phyloP scores from a whole-genome alignment of 768 basidiomycete genomes.

The Agrocybe pediades region DNA sequence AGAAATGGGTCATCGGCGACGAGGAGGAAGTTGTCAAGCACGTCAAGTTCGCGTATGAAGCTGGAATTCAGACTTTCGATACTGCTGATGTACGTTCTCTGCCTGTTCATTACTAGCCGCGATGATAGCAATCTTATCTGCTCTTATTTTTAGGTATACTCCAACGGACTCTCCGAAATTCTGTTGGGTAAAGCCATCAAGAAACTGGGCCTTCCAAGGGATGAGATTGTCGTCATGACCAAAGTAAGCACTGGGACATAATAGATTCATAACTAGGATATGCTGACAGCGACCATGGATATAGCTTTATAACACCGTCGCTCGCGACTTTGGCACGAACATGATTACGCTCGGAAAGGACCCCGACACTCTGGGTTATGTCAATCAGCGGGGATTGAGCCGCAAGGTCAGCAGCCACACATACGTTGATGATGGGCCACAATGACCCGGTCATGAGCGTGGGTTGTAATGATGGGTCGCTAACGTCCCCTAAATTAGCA shows the following conservation, averaged over 20 bases:
- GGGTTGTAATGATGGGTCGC: background rate
- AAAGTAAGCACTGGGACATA: slow-evolving; percentile 43
- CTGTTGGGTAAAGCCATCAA: slow-evolving; percentile 77
- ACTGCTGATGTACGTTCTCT: slow-evolving; percentile 46
- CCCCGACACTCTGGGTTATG: slow-evolving; percentile 46
- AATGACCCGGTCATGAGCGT: too few relatives aligned
- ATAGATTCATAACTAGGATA: too few relatives aligned
- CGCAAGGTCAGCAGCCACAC: slow-evolving; percentile 22
- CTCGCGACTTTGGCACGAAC: slow-evolving; percentile 19
- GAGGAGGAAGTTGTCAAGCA: slow-evolving; percentile 56
- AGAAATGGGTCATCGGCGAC: slow-evolving; percentile 40
- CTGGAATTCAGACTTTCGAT: slow-evolving; percentile 64
- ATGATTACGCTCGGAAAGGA: slow-evolving; percentile 15
- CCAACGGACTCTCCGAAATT: slow-evolving; percentile 65
- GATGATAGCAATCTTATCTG: background rate
- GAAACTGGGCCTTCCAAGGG: slow-evolving; percentile 61
- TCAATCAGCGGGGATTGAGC: slow-evolving; percentile 52
- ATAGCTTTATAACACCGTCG: slow-evolving; percentile 42
- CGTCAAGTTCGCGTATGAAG: slow-evolving; percentile 57
- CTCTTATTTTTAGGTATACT: slow-evolving; percentile 48
- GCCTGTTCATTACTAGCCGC: background rate
- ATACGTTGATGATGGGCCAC: background rate
- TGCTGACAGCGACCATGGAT: background rate
- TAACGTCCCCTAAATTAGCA: slow-evolving; percentile 31
- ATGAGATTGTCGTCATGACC: slow-evolving; percentile 80